Conservation (phyloP, 345 rosid species). For the Excoecaria agallocha region DNA sequence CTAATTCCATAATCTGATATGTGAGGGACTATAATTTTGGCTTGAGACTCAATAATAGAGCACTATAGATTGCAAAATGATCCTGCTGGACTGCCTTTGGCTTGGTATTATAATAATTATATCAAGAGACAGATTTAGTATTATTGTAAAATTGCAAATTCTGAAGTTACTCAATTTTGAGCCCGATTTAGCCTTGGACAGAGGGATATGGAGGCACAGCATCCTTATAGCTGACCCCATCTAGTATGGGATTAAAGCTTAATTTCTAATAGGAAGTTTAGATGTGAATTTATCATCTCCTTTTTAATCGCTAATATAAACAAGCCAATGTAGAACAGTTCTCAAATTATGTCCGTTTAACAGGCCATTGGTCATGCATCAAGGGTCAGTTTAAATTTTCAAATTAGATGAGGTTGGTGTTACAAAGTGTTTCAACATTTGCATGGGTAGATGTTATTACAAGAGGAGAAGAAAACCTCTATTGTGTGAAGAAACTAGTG, state of each 20-base stretch:
- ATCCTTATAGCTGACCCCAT: too few species aligned
- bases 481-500: too few species aligned
- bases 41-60: neutral
- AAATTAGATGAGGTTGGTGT: too few species aligned
- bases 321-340: neutral
- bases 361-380: neutral
- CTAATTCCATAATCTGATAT: neutral
- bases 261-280: too few species aligned
- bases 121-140: neutral
- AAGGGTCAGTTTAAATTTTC: too few species aligned
- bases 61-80: neutral
- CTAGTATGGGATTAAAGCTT: too few species aligned
- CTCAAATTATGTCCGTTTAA: neutral
- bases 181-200: too few species aligned
- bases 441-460: too few species aligned
- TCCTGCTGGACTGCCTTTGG: neutral
- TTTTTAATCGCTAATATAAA: neutral
- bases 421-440: too few species aligned
- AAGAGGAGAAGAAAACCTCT: too few species aligned
- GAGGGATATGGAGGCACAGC: too few species aligned
- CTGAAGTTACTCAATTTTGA: too few species aligned
- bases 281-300: neutral
- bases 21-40: neutral
- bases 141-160: neutral
- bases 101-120: neutral